Evolutionary conservation across 2,329 filamentous ascomycete genomes (phyloP), one percentile per base, ranked within the genome.

Genomic region (Thielaviopsis ethacetica): DNA sequence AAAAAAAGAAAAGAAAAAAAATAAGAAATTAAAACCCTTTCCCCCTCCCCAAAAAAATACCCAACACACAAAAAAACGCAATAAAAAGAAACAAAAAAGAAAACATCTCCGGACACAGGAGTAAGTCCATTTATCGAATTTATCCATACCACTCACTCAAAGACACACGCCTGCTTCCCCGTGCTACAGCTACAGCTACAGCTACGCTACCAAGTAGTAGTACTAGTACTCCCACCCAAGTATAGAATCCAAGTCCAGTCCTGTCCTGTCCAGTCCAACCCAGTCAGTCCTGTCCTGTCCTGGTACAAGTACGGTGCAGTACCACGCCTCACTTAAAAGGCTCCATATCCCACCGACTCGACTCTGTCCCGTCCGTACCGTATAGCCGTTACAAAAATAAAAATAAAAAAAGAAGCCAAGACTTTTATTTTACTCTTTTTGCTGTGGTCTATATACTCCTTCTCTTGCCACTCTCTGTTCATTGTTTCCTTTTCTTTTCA

Each of bases 361-460:
- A 44, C n/a, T 10, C 38, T 17, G 38, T 15, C 38, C n/a, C n/a
- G n/a, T n/a, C n/a, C n/a, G n/a, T n/a, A n/a, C n/a, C n/a, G n/a
- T n/a, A n/a, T n/a, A 44, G 5, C n/a, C 38, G 15, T 17, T 15
- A n/a, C 9, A 34, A 34, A 12, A 34, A 34, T 12, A 5, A 12
- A 34, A 12, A n/a, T 26, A 26, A 6, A 26, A 26, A 26, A 26
- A 3, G 24, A 26, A 26, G 24, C 24, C 3, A 26, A 26, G 24
- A 26, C 24, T 26, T 26, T 26, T 6, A 26, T 26, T 26, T 26
- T 6, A 26, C 52, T 53, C 24, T 53, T 17, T 5, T 15, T 53
- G 21, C 50, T 24, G 53, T 24, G 53, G 22, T 6, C 53, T 52
- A 59, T 58, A 59, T 62, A 56, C 59, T 55, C 51, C 24, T 26